Percentiles rank a stretch among this genome's conserved stretches.
phyloP scores from a whole-genome alignment of 2,329 filamentous ascomycete species.

The Hawksworthiomyces lignivorus region DNA sequence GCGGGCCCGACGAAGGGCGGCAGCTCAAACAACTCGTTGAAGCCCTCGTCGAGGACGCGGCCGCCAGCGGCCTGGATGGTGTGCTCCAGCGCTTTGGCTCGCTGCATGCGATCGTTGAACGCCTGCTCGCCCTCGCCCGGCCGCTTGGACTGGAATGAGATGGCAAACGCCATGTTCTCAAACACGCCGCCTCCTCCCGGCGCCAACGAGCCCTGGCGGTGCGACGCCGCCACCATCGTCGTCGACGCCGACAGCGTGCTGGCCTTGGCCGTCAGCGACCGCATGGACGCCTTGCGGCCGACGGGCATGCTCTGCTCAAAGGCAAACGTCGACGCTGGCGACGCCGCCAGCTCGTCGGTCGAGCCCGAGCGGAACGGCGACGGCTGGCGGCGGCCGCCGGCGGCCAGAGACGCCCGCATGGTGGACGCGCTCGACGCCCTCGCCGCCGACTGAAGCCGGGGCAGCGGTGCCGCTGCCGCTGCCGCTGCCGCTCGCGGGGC shows the following conservation, averaged over 20 bases:
- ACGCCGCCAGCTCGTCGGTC: slow-evolving; percentile 40
- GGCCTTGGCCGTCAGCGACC: neutral
- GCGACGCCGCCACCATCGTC: slow-evolving; percentile 8
- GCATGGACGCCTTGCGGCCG: slow-evolving; percentile 13
- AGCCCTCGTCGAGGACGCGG: slow-evolving; percentile 62
- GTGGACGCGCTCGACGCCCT: too few species aligned
- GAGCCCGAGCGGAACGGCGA: slow-evolving; percentile 25
- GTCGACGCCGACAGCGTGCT: slow-evolving; percentile 4
- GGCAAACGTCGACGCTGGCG: slow-evolving; percentile 27
- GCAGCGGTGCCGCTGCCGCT: slow-evolving; percentile 12
- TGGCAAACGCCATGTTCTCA: slow-evolving; percentile 75
- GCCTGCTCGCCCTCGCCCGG: slow-evolving; percentile 48
- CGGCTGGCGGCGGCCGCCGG: slow-evolving; percentile 17
- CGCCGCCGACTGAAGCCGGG: slow-evolving; percentile 14
- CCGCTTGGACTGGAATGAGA: slow-evolving; percentile 56
- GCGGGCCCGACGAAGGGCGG: slow-evolving; percentile 27
- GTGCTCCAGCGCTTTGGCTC: slow-evolving; percentile 43
- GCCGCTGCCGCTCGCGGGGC: too few species aligned
- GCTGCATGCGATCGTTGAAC: slow-evolving; percentile 26
- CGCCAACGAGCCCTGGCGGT: too few species aligned
- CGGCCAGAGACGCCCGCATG: neutral
- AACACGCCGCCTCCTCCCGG: too few species aligned
- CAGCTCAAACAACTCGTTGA: slow-evolving; percentile 69
- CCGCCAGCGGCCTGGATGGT: slow-evolving; percentile 67
- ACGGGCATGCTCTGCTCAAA: slow-evolving; percentile 30